These are phyloP conservation scores for Candida coleopterorum DNA, from an alignment of 805 yeast species.

Conservation along the genomic window DNA sequence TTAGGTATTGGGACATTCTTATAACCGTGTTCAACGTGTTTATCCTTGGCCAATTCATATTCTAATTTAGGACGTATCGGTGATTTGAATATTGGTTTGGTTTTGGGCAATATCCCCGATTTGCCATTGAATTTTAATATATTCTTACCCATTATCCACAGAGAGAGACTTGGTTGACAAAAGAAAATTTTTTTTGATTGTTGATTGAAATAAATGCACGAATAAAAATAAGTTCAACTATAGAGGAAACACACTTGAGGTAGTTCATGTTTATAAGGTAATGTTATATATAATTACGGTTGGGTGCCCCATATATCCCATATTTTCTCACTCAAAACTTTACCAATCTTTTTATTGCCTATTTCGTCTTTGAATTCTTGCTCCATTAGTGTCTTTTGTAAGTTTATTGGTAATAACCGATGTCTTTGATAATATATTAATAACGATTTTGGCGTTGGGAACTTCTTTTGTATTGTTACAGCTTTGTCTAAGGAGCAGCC, in stretches of 20 bases:
- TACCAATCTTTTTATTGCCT: constrained; percentile 50
- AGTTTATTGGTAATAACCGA: constrained; percentile 15
- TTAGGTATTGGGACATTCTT: constrained; percentile 64
- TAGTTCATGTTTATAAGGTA: neutral
- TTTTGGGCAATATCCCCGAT: constrained; percentile 78
- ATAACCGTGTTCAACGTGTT: constrained; percentile 53
- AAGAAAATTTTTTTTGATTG: constrained; percentile 2
- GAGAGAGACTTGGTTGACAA: constrained; percentile 2
- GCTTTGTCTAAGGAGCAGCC: constrained; percentile 91
- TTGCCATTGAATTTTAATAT: constrained; percentile 53
- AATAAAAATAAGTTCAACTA: neutral
- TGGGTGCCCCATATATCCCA: constrained; percentile 60
- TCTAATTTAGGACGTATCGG: constrained; percentile 52
- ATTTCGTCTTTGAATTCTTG: constrained; percentile 37
- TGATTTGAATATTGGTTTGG: constrained; percentile 69
- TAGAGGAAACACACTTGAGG: too few relatives aligned
- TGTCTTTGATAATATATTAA: constrained; percentile 40
- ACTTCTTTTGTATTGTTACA: constrained; percentile 61
- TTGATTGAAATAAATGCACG: constrained; percentile 1
- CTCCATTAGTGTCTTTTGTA: constrained; percentile 25
- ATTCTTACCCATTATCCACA: constrained; percentile 45
- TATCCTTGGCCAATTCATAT: constrained; percentile 37
- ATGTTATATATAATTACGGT: neutral
- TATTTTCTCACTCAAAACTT: constrained; percentile 46
- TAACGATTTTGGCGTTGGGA: constrained; percentile 65